Evolutionary conservation across 2,329 filamentous ascomycete genomes (phyloP).

Genomic region (Dactylellina sp.): DNA sequence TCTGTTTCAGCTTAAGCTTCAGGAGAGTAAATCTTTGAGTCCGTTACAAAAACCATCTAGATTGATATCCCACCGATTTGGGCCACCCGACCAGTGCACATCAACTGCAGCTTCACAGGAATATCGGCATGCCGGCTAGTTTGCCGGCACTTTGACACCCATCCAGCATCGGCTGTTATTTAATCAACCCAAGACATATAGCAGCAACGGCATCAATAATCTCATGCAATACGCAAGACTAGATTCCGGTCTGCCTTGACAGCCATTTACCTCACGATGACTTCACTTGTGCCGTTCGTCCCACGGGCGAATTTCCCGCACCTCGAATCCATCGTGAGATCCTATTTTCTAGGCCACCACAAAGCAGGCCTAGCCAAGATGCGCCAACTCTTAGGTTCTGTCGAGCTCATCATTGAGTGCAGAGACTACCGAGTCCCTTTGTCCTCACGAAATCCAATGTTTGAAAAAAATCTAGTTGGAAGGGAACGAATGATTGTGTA

Average conservation of each 20-base stretch:
- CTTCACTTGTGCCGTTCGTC: constrained; percentile 69
- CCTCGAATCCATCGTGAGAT: constrained; percentile 80
- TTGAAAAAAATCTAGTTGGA: constrained; percentile 80
- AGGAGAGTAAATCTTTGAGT: too few relatives aligned
- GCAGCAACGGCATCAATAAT: too few relatives aligned
- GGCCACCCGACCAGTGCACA: too few relatives aligned
- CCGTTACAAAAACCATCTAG: too few relatives aligned
- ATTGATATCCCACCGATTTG: too few relatives aligned
- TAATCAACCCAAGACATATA: too few relatives aligned
- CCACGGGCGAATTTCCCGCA: constrained; percentile 80
- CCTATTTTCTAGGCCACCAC: constrained; percentile 96
- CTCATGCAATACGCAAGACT: too few relatives aligned
- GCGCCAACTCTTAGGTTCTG: constrained; percentile 80
- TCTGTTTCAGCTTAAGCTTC: too few relatives aligned
- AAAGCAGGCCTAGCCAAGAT: constrained; percentile 82
- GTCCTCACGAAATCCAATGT: constrained; percentile 87
- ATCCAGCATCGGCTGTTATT: too few relatives aligned
- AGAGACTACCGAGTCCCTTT: constrained; percentile 92
- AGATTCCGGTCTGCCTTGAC: background rate
- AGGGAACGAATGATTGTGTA: constrained; percentile 85
- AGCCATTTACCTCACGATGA: constrained; percentile 27
- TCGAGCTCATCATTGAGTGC: constrained; percentile 92
- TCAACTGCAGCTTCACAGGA: too few relatives aligned
- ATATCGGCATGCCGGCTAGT: too few relatives aligned
- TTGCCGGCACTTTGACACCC: too few relatives aligned